Conservation (phyloP, 495 filamentous ascomycete species). For the Aspergillus saccharolyticus region DNA sequence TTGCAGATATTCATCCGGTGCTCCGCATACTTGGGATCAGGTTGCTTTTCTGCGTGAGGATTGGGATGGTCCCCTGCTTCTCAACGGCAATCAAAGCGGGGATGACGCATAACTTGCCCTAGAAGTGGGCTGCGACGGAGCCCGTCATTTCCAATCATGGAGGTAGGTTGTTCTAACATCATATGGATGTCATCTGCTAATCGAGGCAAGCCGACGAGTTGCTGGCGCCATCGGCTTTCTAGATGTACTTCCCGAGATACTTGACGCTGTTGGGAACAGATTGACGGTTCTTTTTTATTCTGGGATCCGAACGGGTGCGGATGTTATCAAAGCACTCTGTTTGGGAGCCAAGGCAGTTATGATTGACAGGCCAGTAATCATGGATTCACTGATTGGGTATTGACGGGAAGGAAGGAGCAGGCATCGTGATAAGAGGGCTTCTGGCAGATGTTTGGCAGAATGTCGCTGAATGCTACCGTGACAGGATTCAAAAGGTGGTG, state of each 20-base stretch:
- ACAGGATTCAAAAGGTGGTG: constrained; percentile 46
- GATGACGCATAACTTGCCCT: constrained; percentile 47
- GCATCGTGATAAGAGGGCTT: constrained; percentile 51
- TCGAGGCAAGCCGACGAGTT: constrained; percentile 50
- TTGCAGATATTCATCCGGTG: constrained; percentile 44
- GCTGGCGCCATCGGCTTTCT: constrained; percentile 62
- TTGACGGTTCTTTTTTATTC: constrained; percentile 60
- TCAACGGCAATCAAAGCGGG: constrained; percentile 47
- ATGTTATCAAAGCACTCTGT: constrained; percentile 80
- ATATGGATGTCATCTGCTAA: no score
- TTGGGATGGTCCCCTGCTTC: constrained; percentile 57
- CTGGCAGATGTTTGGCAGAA: constrained; percentile 58
- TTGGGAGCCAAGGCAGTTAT: constrained; percentile 86
- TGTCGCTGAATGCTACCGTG: constrained; percentile 47
- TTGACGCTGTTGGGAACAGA: constrained; percentile 50
- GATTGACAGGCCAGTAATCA: constrained; percentile 78
- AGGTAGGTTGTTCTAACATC: constrained; percentile 31
- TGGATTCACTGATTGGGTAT: constrained; percentile 77
- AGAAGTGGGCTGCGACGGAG: constrained; percentile 46
- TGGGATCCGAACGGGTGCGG: constrained; percentile 55
- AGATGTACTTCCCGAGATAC: constrained; percentile 61
- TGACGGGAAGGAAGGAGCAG: constrained; percentile 53
- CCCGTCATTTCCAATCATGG: constrained; percentile 54
- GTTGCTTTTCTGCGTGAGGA: constrained; percentile 49
- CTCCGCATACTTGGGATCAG: constrained; percentile 54